A percentile compares a stretch with the other conserved stretches of the same genome.
phyloP scores from a whole-genome alignment of 805 yeast genomes.

The Kodamaea lidongshanica region DNA sequence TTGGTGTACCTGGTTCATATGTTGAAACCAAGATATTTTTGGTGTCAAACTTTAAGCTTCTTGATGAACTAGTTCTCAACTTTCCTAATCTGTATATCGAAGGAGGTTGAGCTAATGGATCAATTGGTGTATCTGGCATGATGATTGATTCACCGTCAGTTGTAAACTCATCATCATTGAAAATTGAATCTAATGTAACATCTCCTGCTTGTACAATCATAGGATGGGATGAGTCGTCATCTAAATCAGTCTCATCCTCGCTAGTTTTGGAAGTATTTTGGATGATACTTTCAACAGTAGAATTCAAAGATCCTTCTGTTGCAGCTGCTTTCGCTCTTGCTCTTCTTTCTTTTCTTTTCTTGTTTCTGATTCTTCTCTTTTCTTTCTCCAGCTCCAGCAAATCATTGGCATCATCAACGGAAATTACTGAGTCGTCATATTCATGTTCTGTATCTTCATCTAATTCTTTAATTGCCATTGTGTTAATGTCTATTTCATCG shows the following conservation, averaged over 20 bases:
- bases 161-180: conserved; percentile 10
- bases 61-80: conserved; percentile 5
- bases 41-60: conserved; percentile 8
- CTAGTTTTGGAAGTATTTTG: conserved; percentile 2
- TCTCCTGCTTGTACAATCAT: conserved; percentile 3
- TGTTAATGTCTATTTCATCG: conserved; percentile 1
- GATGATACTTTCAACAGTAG: too few species aligned
- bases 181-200: conserved; percentile 9
- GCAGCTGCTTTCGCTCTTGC: conserved; percentile 6
- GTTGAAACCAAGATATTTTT: conserved; percentile 9
- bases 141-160: conserved; percentile 10
- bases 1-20: conserved; percentile 4
- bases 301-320: conserved; percentile 1
- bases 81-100: conserved; percentile 2
- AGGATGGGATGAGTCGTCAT: conserved; percentile 1
- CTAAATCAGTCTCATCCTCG: conserved; percentile 5
- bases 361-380: conserved; percentile 12
- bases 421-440: conserved; percentile 10
- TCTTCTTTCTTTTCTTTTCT: conserved; percentile 16
- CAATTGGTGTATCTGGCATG: conserved; percentile 6
- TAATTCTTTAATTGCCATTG: conserved; percentile 4
- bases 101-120: conserved; percentile 4
- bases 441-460: conserved; percentile 10
- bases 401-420: conserved; percentile 7
- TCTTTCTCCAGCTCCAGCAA: conserved; percentile 11